phyloP scores from a whole-genome alignment of 371 early-diverging fungal genomes.

The Mortierella sp. region DNA sequence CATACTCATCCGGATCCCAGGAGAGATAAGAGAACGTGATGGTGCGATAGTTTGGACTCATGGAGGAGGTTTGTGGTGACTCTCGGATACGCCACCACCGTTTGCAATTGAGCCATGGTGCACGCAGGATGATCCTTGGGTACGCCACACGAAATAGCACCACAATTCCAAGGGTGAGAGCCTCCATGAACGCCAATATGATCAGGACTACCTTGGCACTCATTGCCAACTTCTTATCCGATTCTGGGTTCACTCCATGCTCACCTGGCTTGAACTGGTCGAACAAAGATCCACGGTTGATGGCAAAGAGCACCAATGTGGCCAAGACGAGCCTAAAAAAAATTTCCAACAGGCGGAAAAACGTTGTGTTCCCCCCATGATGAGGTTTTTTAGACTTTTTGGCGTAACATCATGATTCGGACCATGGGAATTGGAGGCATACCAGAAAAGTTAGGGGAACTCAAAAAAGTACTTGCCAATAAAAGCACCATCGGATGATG shows the following conservation, averaged over 20 bases:
- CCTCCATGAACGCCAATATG: conserved; percentile 34
- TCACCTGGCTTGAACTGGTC: conserved; percentile 7
- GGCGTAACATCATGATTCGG: no score
- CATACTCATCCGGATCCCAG: conserved; percentile 51
- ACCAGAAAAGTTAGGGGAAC: no score
- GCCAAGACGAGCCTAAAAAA: conserved; percentile 53
- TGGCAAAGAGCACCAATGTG: conserved; percentile 43
- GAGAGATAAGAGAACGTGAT: conserved; percentile 49
- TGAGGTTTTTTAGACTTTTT: no score
- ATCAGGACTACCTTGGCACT: conserved; percentile 43
- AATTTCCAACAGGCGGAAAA: background rate
- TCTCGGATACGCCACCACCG: conserved; percentile 52
- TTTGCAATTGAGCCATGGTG: conserved; percentile 39
- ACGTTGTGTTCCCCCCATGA: no score
- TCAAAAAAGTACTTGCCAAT: conserved; percentile 34
- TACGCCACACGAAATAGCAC: conserved; percentile 36
- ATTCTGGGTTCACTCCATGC: background rate
- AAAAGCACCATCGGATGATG: conserved; percentile 56
- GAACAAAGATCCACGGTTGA: conserved; percentile 41
- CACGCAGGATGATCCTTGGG: conserved; percentile 44
- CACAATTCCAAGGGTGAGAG: conserved; percentile 33
- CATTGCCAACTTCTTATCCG: conserved; percentile 6
- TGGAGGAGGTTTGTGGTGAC: conserved; percentile 11
- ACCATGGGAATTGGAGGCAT: no score
- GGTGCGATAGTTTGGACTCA: conserved; percentile 28